Evolutionary conservation across 306 rosid species (phyloP).

Genomic region (Hippophae tibetana): DNA sequence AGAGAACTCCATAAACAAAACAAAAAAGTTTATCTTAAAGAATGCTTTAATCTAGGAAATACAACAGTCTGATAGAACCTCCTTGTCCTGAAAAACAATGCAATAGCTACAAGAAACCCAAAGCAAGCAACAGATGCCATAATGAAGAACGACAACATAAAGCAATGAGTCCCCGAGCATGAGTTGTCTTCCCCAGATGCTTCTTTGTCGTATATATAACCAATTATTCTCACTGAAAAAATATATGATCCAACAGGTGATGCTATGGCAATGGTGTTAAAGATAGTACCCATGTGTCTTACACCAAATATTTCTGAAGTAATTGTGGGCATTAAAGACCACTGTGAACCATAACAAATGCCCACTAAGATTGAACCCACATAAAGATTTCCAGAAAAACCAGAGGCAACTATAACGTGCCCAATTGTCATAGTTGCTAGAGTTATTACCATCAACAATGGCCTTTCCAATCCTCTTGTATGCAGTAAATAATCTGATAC

Average conservation of each 20-base stretch:
- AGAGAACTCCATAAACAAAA: no score
- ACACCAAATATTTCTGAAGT: slow-evolving; percentile 78
- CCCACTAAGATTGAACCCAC: slow-evolving; percentile 75
- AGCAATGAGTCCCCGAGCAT: slow-evolving; percentile 64
- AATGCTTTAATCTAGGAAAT: slow-evolving; percentile 34
- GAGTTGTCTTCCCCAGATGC: slow-evolving; percentile 28
- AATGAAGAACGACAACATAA: slow-evolving; percentile 57
- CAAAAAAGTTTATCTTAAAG: slow-evolving; percentile 2
- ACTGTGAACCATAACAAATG: slow-evolving; percentile 73
- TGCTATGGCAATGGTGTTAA: slow-evolving; percentile 68
- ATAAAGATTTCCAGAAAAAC: slow-evolving; percentile 59
- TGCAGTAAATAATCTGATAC: slow-evolving; percentile 68
- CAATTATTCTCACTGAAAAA: slow-evolving; percentile 70
- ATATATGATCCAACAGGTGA: slow-evolving; percentile 81
- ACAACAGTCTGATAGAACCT: slow-evolving; percentile 47
- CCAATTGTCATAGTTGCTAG: slow-evolving; percentile 51
- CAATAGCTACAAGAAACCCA: slow-evolving; percentile 49
- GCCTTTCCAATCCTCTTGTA: slow-evolving; percentile 61
- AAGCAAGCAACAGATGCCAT: slow-evolving; percentile 53
- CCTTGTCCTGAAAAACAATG: slow-evolving; percentile 53
- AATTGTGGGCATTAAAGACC: slow-evolving; percentile 92
- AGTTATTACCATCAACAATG: slow-evolving; percentile 46
- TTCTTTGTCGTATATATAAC: slow-evolving; percentile 61
- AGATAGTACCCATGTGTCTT: slow-evolving; percentile 77
- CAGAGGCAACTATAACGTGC: slow-evolving; percentile 54